Evolutionary conservation across 768 basidiomycete species (phyloP), one percentile per base, ranked within the genome.

Genomic region (Chalciporus chontae): DNA sequence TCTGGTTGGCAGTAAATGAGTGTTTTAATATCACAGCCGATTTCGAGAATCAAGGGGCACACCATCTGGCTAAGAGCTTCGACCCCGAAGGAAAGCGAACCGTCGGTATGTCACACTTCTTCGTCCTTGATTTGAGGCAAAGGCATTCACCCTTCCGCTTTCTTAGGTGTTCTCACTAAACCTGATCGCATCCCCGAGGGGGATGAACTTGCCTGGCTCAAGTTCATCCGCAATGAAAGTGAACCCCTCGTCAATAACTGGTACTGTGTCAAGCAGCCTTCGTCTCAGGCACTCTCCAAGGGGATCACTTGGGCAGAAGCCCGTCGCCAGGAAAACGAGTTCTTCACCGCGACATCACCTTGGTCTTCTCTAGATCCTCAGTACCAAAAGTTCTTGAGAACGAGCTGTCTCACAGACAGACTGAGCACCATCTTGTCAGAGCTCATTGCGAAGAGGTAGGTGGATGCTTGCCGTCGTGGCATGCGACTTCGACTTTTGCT

Each of bases 11-110:
- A n/a, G 34, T 2, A 15, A n/a, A 36, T n/a, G 5, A 36, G n/a
- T 36, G 34, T 8, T 5, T 29, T 8, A n/a, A n/a, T n/a, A n/a
- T 9, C 10, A 9, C 76, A 90, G 89, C 86, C 45, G 87, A 91
- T 53, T 87, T 86, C 17, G 85, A 90, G 56, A 91, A 87, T 38
- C 87, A 90, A 62, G 84, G 83, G 0, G 87, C 87, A 0, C 81
- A 84, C 50, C 70, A 76, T n/a, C 68, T 90, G 0, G 80, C 85
- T 0, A 83, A 81, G 57, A 43, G 68, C 13, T 68, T 76, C 42
- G 87, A 90, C 52, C 79, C 81, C 0, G 67, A 78, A 1, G 86
- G 87, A 0, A 75, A 73, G 43, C 74, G 86, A 4, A 90, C 87
- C 0, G 83, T 90, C 14, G 87, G 88, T 86, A 52, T 11, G 75